Percentiles rank a stretch among this genome's conserved stretches.
These are phyloP conservation scores for Penicillium griseofulvum DNA, from an alignment of 2,329 filamentous ascomycete genomes.

Conservation along the genomic window DNA sequence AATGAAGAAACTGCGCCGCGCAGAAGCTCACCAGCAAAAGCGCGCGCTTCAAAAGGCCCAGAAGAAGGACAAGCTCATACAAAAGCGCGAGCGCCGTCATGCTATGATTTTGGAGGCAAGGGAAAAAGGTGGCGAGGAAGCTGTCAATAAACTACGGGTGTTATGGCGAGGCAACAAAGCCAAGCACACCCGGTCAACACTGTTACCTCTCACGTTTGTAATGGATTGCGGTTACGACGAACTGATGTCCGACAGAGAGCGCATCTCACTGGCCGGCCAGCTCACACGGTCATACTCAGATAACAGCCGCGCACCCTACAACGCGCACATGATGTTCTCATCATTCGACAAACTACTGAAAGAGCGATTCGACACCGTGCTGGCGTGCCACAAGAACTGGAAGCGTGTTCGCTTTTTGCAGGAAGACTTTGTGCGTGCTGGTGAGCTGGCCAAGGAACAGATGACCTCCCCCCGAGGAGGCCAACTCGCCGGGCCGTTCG, in stretches of 20 bases:
- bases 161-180: conserved; percentile 24
- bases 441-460: conserved; percentile 61
- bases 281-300: conserved; percentile 87
- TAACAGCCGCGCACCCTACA: conserved; percentile 67
- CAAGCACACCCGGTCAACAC: conserved; percentile 42
- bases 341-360: conserved; percentile 74
- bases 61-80: conserved; percentile 56
- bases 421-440: conserved; percentile 70
- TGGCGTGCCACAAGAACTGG: conserved; percentile 77
- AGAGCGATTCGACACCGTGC: conserved; percentile 73
- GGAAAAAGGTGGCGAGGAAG: conserved; percentile 24
- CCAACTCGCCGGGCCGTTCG: conserved; percentile 59
- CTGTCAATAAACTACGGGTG: conserved; percentile 28
- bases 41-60: conserved; percentile 59
- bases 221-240: conserved; percentile 91
- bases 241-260: conserved; percentile 83
- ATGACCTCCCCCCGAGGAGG: conserved; percentile 63
- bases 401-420: conserved; percentile 71
- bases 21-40: conserved; percentile 72
- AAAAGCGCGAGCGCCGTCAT: conserved; percentile 53
- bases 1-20: conserved; percentile 71
- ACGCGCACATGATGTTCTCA: conserved; percentile 71
- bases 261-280: conserved; percentile 77
- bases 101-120: conserved; percentile 36
- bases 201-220: conserved; percentile 75